A percentile compares a stretch with the other conserved stretches of the same genome.
phyloP scores from a whole-genome alignment of 805 yeast species.

The Zygosaccharomyces kombuchaensis region DNA sequence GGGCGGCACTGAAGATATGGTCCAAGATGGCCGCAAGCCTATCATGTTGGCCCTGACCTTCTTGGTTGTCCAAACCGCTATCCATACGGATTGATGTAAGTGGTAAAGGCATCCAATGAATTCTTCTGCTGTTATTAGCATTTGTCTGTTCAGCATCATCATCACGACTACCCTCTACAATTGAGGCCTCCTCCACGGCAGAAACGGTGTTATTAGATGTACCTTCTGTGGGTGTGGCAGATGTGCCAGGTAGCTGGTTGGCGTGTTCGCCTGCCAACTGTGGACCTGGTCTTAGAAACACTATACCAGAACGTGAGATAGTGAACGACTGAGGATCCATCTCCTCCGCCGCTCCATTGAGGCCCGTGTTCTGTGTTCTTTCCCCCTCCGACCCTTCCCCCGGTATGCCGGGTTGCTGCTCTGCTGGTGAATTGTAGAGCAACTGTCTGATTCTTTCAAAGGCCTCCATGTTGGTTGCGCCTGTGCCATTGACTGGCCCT shows the following conservation, averaged over 20 bases:
- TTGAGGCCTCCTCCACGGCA: constrained; percentile 6
- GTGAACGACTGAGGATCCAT: constrained; percentile 12
- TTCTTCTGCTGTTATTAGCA: constrained; percentile 8
- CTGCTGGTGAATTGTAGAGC: constrained; percentile 17
- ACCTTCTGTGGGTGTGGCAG: background rate
- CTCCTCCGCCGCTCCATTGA: background rate
- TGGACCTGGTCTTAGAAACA: constrained; percentile 16
- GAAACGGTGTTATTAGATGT: constrained; percentile 2
- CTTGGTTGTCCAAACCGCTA: constrained; percentile 1
- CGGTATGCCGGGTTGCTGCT: background rate
- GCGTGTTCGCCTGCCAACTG: background rate
- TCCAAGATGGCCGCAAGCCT: constrained; percentile 25
- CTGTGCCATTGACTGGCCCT: constrained; percentile 5
- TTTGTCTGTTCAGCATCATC: background rate
- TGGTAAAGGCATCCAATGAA: constrained; percentile 22
- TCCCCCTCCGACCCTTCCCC: background rate
- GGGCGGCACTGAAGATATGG: constrained; percentile 19
- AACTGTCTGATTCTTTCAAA: constrained; percentile 31
- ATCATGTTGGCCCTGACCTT: constrained; percentile 16
- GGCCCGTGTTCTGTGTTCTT: background rate
- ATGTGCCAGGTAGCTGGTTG: background rate
- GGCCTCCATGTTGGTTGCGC: constrained; percentile 21
- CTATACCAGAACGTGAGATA: constrained; percentile 20
- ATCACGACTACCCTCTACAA: constrained; percentile 5
- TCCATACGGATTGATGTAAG: constrained; percentile 13